Percentiles rank a stretch among this genome's conserved stretches.
Evolutionary conservation across 768 basidiomycete genomes (phyloP).

Genomic region (Boletus barrowsii): DNA sequence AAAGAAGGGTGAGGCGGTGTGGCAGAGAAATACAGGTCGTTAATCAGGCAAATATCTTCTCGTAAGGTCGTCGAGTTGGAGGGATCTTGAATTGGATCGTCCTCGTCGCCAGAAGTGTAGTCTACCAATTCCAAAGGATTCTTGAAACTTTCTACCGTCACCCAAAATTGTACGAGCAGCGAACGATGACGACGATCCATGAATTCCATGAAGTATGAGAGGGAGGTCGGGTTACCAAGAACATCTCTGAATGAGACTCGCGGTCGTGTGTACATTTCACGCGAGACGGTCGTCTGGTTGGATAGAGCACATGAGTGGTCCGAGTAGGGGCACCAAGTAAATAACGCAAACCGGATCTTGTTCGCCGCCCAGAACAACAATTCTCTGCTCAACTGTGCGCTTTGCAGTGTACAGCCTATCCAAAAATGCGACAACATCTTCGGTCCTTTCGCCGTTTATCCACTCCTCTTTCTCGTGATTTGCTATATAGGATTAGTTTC

Average conservation of each 20-base stretch:
- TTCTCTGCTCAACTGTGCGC: conserved; percentile 81
- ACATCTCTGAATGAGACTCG: conserved; percentile 71
- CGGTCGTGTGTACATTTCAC: conserved; percentile 44
- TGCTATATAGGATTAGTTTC: conserved; percentile 39
- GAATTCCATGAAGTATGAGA: conserved; percentile 97
- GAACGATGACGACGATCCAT: conserved; percentile 90
- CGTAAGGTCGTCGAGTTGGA: conserved; percentile 59
- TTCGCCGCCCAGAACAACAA: conserved; percentile 72
- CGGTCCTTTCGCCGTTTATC: conserved; percentile 83
- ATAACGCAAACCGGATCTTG: conserved; percentile 50
- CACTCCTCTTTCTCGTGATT: conserved; percentile 86
- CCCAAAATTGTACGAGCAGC: conserved; percentile 92
- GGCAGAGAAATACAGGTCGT: conserved; percentile 80
- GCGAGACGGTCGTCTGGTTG: conserved; percentile 39
- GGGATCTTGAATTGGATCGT: conserved; percentile 56
- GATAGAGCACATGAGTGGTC: background rate
- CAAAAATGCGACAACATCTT: conserved; percentile 82
- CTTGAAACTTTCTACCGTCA: conserved; percentile 96
- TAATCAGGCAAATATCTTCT: conserved; percentile 88
- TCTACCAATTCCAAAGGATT: conserved; percentile 88
- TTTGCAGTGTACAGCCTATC: conserved; percentile 89
- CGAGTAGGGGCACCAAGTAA: background rate
- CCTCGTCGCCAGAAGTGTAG: conserved; percentile 55
- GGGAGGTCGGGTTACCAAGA: conserved; percentile 81
- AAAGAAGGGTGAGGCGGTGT: conserved; percentile 56